Evolutionary conservation across 139 green algal species (phyloP), one percentile per base, ranked within the genome.

Genomic region (Eudorina sp.): DNA sequence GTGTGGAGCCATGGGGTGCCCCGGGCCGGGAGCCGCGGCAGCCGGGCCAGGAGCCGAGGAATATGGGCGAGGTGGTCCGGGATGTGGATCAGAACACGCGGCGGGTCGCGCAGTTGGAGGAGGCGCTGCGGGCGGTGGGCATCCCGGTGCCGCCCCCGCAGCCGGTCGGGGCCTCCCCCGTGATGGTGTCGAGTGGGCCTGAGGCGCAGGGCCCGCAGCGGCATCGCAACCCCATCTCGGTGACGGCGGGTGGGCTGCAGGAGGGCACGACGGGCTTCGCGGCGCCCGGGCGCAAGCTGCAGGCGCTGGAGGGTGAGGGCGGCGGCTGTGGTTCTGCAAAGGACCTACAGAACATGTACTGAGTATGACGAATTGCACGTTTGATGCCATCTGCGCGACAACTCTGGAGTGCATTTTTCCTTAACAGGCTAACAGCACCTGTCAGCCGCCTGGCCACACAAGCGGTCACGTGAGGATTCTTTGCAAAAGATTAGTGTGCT

Each of bases 181-280:
- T 48, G 0, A 13, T 31, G 5, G 75, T 48, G n/a, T 53, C 48
- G 14, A 60, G 43, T 27, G 11, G 18, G n/a, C 41, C 41, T 5
- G 64, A 53, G 21, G 25, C n/a, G 46, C 4, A 16, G 31, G 62
- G 2, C 25, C 53, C 38, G 80, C 43, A 68, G 62, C 55, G 62
- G 34, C 64, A 79, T 48, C 68, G 83, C 68, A 88, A 88, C 66
- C 38, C 83, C 23, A 81, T 88, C 38, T 29, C 11, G 1, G 83
- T 88, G 7, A 46, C 69, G 25, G 41, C 60, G 27, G 80, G 60
- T 29, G 16, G 23, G 9, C 4, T 41, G 29, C 53, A 62, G 25
- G 77, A 85, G 38, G n/a, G 60, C 41, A 34, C 38, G 11, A 34
- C 40, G 23, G 78, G 78, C 78, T 75, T 86, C 21, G 31, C 21